Conservation (phyloP, 2,329 filamentous ascomycete species). For the Talaromyces verruculosus region DNA sequence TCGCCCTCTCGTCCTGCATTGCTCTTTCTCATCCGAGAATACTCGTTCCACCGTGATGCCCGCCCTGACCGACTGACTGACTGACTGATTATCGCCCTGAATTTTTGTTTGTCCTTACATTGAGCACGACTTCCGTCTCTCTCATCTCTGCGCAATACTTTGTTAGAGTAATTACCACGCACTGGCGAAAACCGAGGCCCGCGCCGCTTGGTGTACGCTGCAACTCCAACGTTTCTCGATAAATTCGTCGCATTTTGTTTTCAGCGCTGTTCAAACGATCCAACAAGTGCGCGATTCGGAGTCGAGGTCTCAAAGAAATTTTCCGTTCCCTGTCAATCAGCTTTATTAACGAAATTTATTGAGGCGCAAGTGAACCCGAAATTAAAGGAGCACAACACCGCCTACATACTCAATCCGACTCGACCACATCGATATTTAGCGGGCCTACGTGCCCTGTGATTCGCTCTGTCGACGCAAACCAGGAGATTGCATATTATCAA, state of each 20-base stretch:
- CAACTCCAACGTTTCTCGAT: conserved; percentile 1
- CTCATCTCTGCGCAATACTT: not conserved
- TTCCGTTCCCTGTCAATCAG: not conserved
- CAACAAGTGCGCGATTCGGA: not conserved
- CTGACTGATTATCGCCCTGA: not conserved
- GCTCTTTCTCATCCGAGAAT: not conserved
- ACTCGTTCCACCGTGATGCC: not conserved
- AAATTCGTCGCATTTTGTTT: not conserved
- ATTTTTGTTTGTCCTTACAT: not conserved
- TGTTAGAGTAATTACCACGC: conserved; percentile 5
- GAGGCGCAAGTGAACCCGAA: not conserved
- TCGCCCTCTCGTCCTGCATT: not conserved
- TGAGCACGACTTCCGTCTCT: not conserved
- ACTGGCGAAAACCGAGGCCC: not conserved
- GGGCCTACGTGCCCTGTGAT: conserved; percentile 4
- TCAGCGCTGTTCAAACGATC: not conserved
- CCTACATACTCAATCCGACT: not conserved
- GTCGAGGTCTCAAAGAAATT: not conserved
- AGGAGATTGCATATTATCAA: not conserved
- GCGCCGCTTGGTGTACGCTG: conserved; percentile 10
- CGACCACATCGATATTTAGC: not conserved
- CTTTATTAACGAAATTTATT: not conserved
- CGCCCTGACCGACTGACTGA: not conserved
- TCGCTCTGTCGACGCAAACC: not conserved
- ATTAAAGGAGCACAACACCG: not conserved